A percentile compares a stretch with the other conserved stretches of the same genome.
These are phyloP conservation scores for Podaxis carcinomalis DNA, from an alignment of 768 basidiomycete species.

Conservation along the genomic window DNA sequence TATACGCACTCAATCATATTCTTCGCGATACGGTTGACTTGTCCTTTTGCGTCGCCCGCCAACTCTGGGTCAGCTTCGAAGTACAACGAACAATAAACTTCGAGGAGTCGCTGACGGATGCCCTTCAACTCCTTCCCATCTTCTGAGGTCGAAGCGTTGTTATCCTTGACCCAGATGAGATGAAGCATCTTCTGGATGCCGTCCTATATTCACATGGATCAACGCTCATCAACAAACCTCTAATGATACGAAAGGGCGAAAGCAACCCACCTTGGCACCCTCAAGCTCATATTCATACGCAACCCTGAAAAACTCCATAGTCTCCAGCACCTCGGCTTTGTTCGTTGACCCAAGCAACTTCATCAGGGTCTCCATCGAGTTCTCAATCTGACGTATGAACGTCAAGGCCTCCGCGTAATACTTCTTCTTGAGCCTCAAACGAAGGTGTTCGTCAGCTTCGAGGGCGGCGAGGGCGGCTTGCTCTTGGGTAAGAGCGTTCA, in stretches of 20 bases:
- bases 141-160: constrained; percentile 64
- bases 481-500: constrained; percentile 62
- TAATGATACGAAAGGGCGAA: not conserved
- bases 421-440: constrained; percentile 72
- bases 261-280: constrained; percentile 58
- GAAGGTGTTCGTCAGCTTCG: constrained; percentile 59
- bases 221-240: not conserved
- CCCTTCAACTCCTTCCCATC: constrained; percentile 78
- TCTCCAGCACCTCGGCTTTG: constrained; percentile 79
- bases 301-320: constrained; percentile 86
- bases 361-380: constrained; percentile 66
- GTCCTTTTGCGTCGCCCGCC: constrained; percentile 73
- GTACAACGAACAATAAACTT: constrained; percentile 84
- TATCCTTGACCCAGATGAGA: constrained; percentile 95
- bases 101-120: constrained; percentile 79
- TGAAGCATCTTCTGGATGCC: constrained; percentile 97
- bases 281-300: constrained; percentile 79
- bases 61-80: constrained; percentile 66
- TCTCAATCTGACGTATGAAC: constrained; percentile 65
- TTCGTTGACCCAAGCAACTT: constrained; percentile 82
- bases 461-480: constrained; percentile 68
- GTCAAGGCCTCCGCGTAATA: constrained; percentile 82
- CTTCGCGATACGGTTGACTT: constrained; percentile 89
- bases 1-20: constrained; percentile 89
- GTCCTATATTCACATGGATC: constrained; percentile 35